Percentiles rank a stretch among this genome's conserved stretches.
phyloP scores from a whole-genome alignment of 192 early-diverging fungal species.

The Linnemannia elongata region DNA sequence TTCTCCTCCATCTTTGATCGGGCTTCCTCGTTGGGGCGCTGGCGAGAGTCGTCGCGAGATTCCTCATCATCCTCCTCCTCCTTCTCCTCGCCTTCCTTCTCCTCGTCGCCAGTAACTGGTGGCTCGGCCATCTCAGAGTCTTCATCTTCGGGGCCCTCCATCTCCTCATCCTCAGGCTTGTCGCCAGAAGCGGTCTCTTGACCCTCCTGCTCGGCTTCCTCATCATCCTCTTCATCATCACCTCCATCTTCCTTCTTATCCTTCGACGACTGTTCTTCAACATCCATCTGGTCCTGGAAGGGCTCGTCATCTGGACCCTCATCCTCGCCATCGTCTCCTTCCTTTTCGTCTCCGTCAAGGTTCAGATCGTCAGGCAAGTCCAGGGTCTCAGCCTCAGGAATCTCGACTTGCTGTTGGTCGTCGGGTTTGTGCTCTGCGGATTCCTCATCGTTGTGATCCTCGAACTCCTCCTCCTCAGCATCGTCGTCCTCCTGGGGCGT shows the following conservation, averaged over 20 bases:
- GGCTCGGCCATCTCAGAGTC: conserved; percentile 46
- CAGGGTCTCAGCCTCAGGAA: conserved; percentile 80
- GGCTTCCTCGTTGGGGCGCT: conserved; percentile 44
- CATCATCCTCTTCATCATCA: conserved; percentile 59
- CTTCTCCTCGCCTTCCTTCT: conserved; percentile 31
- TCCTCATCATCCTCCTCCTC: conserved; percentile 50
- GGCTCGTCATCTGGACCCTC: conserved; percentile 54
- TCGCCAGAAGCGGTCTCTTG: conserved; percentile 41
- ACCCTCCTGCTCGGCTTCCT: conserved; percentile 49
- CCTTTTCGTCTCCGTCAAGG: conserved; percentile 71
- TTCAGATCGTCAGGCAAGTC: conserved; percentile 86
- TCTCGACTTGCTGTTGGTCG: conserved; percentile 63
- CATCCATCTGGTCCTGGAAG: conserved; percentile 58
- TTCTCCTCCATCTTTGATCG: conserved; percentile 41
- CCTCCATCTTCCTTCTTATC: conserved; percentile 37
- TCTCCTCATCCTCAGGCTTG: conserved; percentile 56
- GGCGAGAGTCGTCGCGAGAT: conserved; percentile 46
- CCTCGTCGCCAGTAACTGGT: conserved; percentile 25
- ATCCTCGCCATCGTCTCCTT: conserved; percentile 58
- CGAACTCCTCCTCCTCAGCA: conserved; percentile 65
- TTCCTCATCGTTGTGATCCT: conserved; percentile 60
- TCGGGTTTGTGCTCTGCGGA: conserved; percentile 64
- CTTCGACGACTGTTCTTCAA: conserved; percentile 49
- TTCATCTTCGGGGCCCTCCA: conserved; percentile 41
- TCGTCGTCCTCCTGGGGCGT: conserved; percentile 56